Base-by-base conservation (phyloP, 495 filamentous ascomycete genomes). In the Neurospora hispaniola region DNA sequence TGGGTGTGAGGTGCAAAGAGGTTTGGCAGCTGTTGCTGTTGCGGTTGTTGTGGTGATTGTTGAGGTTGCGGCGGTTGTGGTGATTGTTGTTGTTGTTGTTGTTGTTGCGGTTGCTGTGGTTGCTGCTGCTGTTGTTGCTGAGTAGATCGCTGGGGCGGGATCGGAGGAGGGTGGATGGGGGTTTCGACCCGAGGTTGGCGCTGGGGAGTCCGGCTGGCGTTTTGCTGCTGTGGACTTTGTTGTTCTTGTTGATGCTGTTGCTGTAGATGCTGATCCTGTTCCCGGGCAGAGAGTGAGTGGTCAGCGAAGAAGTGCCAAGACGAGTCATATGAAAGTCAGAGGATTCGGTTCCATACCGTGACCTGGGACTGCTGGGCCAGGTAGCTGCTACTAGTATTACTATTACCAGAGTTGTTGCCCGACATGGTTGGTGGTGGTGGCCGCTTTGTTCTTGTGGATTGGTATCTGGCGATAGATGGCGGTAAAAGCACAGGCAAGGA, bases 101-200 rank as follows among this genome's bases (percentile, higher is more conserved):
- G 72, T 42, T 39, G 73, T 27, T 41, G 48, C 10, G 38, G 72
- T 43, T 42, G 20, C 20, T 72, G 73, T 27, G 43, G 73, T 10
- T 11, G 16, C 5, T 54, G 69, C 18, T 20, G 71, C 10, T 70
- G 48, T 41, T 77, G 71, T 5, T 77, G 72, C 38, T 76, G 76
- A 12, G 44, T 35, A 68, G 27, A 48, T 42, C 72, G 59, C 46
- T 44, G 54, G 18, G 27, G 73, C 43, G 43, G 76, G 12, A 76
- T 23, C 38, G 72, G 75, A 10, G 76, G 76, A 40, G 73, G 76
- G 20, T 38, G 74, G 72, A 77, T 73, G 38, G 77, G 74, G 5
- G 74, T 77, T 68, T 78, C 75, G 71, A 62, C 39, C 38, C 69
- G 74, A 38, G 31, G 42, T 18, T 39, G 73, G 31, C 42, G 69